Conservation (phyloP, 2,329 filamentous ascomycete genomes). For the Curvularia sp. region DNA sequence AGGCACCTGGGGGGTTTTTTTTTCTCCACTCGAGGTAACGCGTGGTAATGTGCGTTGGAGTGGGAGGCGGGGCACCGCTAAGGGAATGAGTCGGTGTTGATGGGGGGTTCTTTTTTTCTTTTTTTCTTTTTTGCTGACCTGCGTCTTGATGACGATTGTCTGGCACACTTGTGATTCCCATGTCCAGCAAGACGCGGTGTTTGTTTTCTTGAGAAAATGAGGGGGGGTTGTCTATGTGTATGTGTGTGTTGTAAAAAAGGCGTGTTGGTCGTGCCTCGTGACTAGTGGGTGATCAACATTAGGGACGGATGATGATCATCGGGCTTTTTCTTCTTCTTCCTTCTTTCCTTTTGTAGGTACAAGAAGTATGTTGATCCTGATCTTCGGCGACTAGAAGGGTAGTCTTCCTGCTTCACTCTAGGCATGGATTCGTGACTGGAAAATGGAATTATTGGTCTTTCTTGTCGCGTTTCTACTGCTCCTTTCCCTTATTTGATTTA, state of each 20-base stretch:
- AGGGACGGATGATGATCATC: slow-evolving; percentile 1
- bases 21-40: neutral
- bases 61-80: neutral
- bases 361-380: slow-evolving; percentile 1
- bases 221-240: no score
- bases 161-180: neutral
- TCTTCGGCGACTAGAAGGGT: neutral
- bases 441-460: neutral
- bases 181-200: neutral
- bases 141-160: neutral
- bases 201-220: neutral
- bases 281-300: neutral
- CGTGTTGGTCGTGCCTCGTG: neutral
- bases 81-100: neutral
- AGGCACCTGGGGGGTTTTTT: no score
- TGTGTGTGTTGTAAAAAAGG: neutral
- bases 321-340: slow-evolving; percentile 1
- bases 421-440: neutral
- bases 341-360: slow-evolving; percentile 8
- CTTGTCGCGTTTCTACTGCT: neutral
- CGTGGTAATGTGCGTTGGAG: neutral
- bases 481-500: neutral
- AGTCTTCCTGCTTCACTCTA: neutral
- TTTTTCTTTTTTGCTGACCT: neutral
- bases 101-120: no score